Conservation (phyloP, 2,329 filamentous ascomycete species). For the Tolypocladium tropicale region DNA sequence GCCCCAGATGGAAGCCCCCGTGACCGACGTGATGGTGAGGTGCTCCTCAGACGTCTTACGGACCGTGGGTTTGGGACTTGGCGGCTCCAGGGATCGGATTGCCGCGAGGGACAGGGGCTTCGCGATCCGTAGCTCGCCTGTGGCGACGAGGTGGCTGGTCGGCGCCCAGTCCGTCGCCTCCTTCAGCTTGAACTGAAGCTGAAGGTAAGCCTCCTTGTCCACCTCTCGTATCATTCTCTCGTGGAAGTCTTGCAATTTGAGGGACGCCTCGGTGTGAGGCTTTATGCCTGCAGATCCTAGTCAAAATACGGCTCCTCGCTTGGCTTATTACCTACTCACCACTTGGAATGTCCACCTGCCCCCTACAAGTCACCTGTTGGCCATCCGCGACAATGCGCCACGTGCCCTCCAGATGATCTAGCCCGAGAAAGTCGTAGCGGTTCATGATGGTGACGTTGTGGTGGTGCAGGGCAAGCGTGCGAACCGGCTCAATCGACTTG, state of each 20-base stretch:
- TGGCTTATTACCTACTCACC: conserved; percentile 15
- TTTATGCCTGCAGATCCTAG: conserved; percentile 24
- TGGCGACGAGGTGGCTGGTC: conserved; percentile 40
- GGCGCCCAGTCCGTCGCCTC: conserved; percentile 39
- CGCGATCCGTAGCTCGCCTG: conserved; percentile 33
- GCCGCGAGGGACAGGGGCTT: conserved; percentile 18
- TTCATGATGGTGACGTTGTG: conserved; percentile 37
- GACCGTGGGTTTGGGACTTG: conserved; percentile 13
- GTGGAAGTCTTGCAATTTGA: conserved; percentile 22
- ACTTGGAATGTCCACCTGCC: conserved; percentile 28
- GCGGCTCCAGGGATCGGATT: conserved; percentile 6
- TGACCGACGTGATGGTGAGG: conserved; percentile 23
- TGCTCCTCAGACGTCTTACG: conserved; percentile 4
- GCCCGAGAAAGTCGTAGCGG: conserved; percentile 41
- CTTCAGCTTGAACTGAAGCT: conserved; percentile 34
- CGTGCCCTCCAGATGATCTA: conserved; percentile 37
- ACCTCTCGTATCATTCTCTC: conserved; percentile 11
- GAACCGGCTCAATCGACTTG: conserved; percentile 49
- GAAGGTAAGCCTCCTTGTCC: conserved; percentile 33
- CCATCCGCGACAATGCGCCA: conserved; percentile 32
- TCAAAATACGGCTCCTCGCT: background rate
- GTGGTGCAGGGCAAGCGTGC: conserved; percentile 33
- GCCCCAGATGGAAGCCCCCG: conserved; percentile 27
- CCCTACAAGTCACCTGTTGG: conserved; percentile 15
- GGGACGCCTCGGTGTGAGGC: conserved; percentile 27